A percentile compares a stretch with the other conserved stretches of the same genome.
phyloP scores from a whole-genome alignment of 2,329 filamentous ascomycete species.

The Colletotrichum scovillei region DNA sequence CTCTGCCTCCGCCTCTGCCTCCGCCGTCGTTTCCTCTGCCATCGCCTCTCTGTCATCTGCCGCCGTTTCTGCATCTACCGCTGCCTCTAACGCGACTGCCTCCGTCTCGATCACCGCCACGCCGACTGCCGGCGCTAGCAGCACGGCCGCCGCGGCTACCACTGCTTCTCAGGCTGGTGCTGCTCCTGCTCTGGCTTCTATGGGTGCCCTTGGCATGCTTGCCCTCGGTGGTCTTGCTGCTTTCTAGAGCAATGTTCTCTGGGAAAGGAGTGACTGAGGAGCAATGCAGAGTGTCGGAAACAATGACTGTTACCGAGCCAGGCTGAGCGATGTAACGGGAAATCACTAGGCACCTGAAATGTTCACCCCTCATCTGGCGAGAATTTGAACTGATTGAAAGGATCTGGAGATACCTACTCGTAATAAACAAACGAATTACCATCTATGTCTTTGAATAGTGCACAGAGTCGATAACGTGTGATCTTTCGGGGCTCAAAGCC shows the following conservation, averaged over 20 bases:
- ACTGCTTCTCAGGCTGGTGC: background rate
- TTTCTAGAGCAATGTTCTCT: background rate
- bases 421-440: background rate
- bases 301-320: background rate
- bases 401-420: background rate
- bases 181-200: conserved; percentile 8
- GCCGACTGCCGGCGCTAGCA: background rate
- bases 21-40: conserved; percentile 8
- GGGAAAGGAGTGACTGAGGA: background rate
- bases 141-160: background rate
- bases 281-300: background rate
- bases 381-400: background rate
- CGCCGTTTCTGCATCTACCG: background rate
- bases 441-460: background rate
- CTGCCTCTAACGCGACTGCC: background rate
- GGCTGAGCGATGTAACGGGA: background rate
- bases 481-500: too few species aligned
- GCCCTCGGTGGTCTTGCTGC: conserved; percentile 30
- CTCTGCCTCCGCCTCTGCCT: conserved; percentile 15
- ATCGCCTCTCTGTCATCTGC: background rate
- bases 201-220: conserved; percentile 24
- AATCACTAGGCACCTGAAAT: too few species aligned
- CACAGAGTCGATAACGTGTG: too few species aligned
- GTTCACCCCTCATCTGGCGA: background rate
- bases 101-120: background rate